A percentile compares a stretch with the other conserved stretches of the same genome.
These are phyloP conservation scores for Basidioascus undulatus DNA, from an alignment of 768 basidiomycete species.

Conservation along the genomic window DNA sequence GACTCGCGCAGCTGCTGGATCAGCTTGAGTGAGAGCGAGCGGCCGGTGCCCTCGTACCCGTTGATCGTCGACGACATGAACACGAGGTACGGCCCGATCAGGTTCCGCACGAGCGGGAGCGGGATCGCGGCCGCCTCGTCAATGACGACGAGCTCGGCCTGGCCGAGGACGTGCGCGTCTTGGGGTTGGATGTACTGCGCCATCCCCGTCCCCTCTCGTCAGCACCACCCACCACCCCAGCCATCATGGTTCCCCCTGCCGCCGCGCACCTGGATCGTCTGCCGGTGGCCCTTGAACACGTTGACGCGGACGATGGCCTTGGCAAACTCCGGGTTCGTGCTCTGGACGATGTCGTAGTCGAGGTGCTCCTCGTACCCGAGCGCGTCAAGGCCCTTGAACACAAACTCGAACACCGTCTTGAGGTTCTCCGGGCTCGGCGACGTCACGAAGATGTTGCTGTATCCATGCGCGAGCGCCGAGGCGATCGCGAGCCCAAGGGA, in stretches of 20 bases:
- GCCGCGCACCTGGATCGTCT: constrained; percentile 85
- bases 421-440: constrained; percentile 93
- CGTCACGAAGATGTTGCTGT: constrained; percentile 94
- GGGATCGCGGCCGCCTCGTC: constrained; percentile 98
- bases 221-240: no score
- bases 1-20: constrained; percentile 88
- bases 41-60: constrained; percentile 98
- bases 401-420: constrained; percentile 91
- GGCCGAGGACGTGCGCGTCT: constrained; percentile 90
- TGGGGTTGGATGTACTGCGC: constrained; percentile 97
- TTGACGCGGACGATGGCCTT: constrained; percentile 91
- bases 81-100: constrained; percentile 82
- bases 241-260: no score
- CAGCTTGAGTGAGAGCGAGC: constrained; percentile 88
- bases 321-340: constrained; percentile 79
- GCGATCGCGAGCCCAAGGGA: constrained; percentile 87
- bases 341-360: constrained; percentile 92
- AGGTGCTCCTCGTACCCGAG: constrained; percentile 92
- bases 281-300: constrained; percentile 72
- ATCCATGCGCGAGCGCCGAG: constrained; percentile 74
- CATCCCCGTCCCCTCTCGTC: no score
- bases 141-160: constrained; percentile 90
- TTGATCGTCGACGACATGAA: constrained; percentile 99
- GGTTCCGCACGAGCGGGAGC: constrained; percentile 76
- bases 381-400: constrained; percentile 87